These are phyloP conservation scores for Microcyclosporella mali DNA, from an alignment of 2,329 filamentous ascomycete genomes.

Conservation along the genomic window DNA sequence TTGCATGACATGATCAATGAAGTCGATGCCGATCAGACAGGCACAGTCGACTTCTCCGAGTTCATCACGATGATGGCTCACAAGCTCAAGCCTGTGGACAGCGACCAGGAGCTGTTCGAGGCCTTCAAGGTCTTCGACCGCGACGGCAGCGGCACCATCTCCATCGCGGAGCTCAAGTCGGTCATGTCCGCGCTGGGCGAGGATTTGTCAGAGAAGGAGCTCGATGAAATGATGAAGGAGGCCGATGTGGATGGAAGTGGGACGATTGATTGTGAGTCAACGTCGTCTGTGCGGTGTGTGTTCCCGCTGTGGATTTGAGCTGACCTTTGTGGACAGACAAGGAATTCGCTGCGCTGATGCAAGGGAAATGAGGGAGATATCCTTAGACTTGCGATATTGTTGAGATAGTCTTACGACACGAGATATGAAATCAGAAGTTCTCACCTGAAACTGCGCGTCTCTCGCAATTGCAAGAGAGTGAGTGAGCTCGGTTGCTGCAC, in stretches of 20 bases:
- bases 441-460: too few relatives aligned
- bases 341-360: too few relatives aligned
- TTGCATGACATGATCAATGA: constrained; percentile 63
- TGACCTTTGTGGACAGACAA: too few relatives aligned
- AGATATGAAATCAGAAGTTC: too few relatives aligned
- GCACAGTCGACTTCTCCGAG: constrained; percentile 60
- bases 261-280: constrained; percentile 52
- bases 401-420: too few relatives aligned
- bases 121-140: constrained; percentile 63
- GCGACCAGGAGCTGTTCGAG: constrained; percentile 58
- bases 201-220: constrained; percentile 58
- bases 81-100: constrained; percentile 56
- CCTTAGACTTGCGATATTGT: too few relatives aligned
- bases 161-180: constrained; percentile 54
- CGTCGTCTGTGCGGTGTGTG: not conserved
- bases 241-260: constrained; percentile 60
- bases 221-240: constrained; percentile 61
- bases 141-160: constrained; percentile 61
- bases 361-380: too few relatives aligned
- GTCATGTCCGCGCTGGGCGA: constrained; percentile 61
- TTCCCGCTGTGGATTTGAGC: too few relatives aligned
- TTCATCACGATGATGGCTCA: constrained; percentile 62
- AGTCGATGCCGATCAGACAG: constrained; percentile 59
- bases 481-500: too few relatives aligned
- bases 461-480: too few relatives aligned